Percentiles rank a stretch among this genome's conserved stretches.
Evolutionary conservation across 2,329 filamentous ascomycete genomes (phyloP).

Genomic region (Sclerotinia borealis): DNA sequence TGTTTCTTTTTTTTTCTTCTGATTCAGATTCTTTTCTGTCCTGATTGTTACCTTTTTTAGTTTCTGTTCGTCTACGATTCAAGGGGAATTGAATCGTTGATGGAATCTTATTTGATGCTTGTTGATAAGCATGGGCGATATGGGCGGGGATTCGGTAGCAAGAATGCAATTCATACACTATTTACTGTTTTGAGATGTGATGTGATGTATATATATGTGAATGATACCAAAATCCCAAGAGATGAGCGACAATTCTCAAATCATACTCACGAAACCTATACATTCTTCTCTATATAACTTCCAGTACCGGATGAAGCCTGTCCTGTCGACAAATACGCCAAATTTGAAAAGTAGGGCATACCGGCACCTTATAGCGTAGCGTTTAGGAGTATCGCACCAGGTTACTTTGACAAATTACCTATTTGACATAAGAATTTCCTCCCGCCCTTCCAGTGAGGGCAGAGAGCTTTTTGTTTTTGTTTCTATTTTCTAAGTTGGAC

Average conservation of each 20-base stretch:
- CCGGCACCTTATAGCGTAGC: background rate
- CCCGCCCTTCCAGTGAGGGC: background rate
- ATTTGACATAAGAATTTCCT: no score
- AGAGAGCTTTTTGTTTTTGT: background rate
- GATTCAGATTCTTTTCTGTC: background rate
- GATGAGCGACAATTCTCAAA: background rate
- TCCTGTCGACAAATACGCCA: background rate
- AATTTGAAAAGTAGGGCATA: background rate
- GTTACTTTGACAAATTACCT: background rate
- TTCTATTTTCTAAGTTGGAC: no score
- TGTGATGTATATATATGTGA: background rate
- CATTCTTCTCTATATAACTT: background rate
- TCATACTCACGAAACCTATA: background rate
- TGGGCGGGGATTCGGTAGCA: conserved; percentile 1
- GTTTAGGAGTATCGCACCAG: background rate
- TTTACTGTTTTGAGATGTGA: background rate
- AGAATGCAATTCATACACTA: background rate
- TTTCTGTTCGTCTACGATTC: background rate
- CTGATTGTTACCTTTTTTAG: background rate
- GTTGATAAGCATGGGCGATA: background rate
- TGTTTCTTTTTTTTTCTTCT: background rate
- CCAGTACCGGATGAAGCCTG: background rate
- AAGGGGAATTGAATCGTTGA: background rate
- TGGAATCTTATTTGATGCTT: conserved; percentile 1
- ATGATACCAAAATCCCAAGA: background rate